These are phyloP conservation scores for Exophiala bonariae DNA, from an alignment of 2,329 filamentous ascomycete genomes.

Conservation along the genomic window DNA sequence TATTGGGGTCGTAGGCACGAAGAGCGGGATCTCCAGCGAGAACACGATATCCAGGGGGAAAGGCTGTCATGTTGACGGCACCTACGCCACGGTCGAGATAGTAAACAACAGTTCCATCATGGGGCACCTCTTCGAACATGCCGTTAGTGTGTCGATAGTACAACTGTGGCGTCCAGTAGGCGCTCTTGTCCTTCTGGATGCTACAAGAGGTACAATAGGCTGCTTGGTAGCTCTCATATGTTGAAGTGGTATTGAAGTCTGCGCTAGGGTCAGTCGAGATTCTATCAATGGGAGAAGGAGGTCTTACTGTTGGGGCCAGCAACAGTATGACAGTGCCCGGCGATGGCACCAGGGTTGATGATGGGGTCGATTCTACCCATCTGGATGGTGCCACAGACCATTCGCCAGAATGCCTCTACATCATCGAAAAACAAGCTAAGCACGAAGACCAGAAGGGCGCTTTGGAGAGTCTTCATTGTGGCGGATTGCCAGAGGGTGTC, in stretches of 20 bases:
- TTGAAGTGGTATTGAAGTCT: slow-evolving; percentile 59
- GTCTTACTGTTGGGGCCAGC: slow-evolving; percentile 74
- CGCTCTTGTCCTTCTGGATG: slow-evolving; percentile 77
- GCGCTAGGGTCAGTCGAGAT: slow-evolving; percentile 42
- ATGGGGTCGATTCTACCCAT: slow-evolving; percentile 76
- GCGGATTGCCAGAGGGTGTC: slow-evolving; percentile 7
- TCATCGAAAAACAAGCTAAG: slow-evolving; percentile 18
- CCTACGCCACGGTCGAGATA: slow-evolving; percentile 22
- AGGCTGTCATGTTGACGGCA: slow-evolving; percentile 65
- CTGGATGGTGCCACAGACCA: slow-evolving; percentile 73
- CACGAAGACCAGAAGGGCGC: slow-evolving; percentile 18
- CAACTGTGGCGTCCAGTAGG: slow-evolving; percentile 78
- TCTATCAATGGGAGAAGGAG: neutral
- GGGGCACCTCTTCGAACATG: slow-evolving; percentile 22
- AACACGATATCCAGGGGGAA: slow-evolving; percentile 78
- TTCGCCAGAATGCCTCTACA: slow-evolving; percentile 78
- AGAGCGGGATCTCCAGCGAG: slow-evolving; percentile 66
- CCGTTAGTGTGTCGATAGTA: slow-evolving; percentile 74
- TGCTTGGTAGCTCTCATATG: slow-evolving; percentile 56
- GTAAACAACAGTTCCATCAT: slow-evolving; percentile 54
- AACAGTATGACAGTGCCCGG: slow-evolving; percentile 71
- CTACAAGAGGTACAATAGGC: slow-evolving; percentile 77
- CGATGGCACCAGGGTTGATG: slow-evolving; percentile 59
- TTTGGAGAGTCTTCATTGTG: slow-evolving; percentile 20
- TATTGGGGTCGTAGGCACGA: slow-evolving; percentile 20